These are phyloP conservation scores for Macrolepiota dolichaula DNA, from an alignment of 768 basidiomycete genomes.

Conservation along the genomic window DNA sequence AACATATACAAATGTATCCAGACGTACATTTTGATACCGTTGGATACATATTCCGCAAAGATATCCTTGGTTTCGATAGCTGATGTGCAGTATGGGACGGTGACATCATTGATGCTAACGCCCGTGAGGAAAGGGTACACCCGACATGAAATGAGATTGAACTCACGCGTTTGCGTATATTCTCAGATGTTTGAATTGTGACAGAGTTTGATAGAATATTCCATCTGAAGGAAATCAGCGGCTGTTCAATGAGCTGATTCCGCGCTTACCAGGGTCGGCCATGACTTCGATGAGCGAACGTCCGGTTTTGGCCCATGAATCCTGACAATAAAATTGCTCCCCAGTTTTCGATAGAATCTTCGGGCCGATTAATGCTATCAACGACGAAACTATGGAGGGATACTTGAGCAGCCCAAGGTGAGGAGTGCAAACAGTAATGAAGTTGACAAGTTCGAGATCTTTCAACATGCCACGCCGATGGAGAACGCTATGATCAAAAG, in stretches of 20 bases:
- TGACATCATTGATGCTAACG: slow-evolving; percentile 63
- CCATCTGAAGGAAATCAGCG: slow-evolving; percentile 39
- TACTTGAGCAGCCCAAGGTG: slow-evolving; percentile 74
- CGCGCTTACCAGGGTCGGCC: slow-evolving; percentile 68
- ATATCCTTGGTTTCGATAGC: slow-evolving; percentile 68
- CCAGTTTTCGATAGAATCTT: slow-evolving; percentile 76
- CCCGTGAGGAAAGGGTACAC: background rate
- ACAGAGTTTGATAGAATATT: slow-evolving; percentile 73
- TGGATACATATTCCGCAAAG: slow-evolving; percentile 52
- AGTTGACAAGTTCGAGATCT: slow-evolving; percentile 68
- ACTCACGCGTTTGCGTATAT: slow-evolving; percentile 82
- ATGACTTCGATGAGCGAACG: slow-evolving; percentile 70
- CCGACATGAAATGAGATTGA: background rate
- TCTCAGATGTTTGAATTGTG: slow-evolving; percentile 60
- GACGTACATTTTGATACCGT: slow-evolving; percentile 61
- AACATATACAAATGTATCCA: background rate
- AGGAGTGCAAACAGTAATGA: slow-evolving; percentile 81
- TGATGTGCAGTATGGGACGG: slow-evolving; percentile 81
- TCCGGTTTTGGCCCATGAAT: slow-evolving; percentile 69
- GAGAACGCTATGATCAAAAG: slow-evolving; percentile 43
- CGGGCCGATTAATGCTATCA: slow-evolving; percentile 58
- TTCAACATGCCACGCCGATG: slow-evolving; percentile 71
- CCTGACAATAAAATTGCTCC: slow-evolving; percentile 70
- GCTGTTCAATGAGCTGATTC: background rate
- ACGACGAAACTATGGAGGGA: slow-evolving; percentile 51